Base-by-base conservation (phyloP, 2,329 filamentous ascomycete species). In the Echinosphaeria canescens region DNA sequence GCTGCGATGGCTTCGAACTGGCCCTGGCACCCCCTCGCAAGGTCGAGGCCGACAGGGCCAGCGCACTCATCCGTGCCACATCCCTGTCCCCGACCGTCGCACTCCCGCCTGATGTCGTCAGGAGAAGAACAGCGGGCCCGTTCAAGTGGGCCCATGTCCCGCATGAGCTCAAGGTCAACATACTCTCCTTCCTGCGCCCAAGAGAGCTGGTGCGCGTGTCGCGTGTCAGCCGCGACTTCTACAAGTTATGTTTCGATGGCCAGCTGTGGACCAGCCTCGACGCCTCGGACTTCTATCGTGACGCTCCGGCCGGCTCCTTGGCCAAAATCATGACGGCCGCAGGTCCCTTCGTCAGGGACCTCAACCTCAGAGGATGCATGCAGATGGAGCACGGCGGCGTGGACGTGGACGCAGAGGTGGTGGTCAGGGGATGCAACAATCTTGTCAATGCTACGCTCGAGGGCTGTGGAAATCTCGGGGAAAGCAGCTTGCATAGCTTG, bases 231-330 rank as follows among this genome's bases (percentile, higher is more conserved):
- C 81, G 71, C 45, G 51, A 61, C 5, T 93, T 88, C 56, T 59
- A 91, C 46, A 59, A 62, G 25, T 70, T 79, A 49, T 93, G 85
- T 50, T 92, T 85, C 39, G 85, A 98, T 45, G 88, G 88, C 2
- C 88, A 98, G 50, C 53, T 95, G 11, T 98, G 88, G 88, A 72
- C 70, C 4, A 68, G 63, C 23, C 62, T 95, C 26, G 82, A 95
- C 44, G 70, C 79, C 2, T 74, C 81, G 6, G 71, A 78, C 26
- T 95, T 85, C 47, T 93, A 95, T 43, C 66, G 64, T 34, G 67
- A 82, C 27, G 95, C 95, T 35, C 75, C 85, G 0, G 78, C 76
- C 13, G 71, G 79, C 34, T 78, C 79, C 1, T 53, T 98, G 25
- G 68, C 82, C 29, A 81, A 75, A 40, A 82, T 95, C 33, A 82